Conservation (phyloP, 2,329 filamentous ascomycete species). For the Mycosphaerelloides madeirae region DNA sequence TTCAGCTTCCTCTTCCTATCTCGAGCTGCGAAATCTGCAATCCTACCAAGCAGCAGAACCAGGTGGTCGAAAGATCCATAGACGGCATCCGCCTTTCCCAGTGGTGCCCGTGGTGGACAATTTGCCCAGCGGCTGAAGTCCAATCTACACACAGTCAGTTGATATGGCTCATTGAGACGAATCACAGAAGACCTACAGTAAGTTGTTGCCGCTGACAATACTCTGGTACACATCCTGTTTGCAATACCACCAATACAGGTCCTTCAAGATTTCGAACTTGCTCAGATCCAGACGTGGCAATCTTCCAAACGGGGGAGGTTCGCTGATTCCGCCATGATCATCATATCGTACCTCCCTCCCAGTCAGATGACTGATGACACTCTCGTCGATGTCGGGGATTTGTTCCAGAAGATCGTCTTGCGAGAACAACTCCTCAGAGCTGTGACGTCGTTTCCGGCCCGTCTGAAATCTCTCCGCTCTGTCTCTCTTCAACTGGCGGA, state of each 20-base stretch:
- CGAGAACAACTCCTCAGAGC: constrained; percentile 13
- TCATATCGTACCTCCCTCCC: constrained; percentile 57
- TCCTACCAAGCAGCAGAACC: constrained; percentile 71
- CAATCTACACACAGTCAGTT: constrained; percentile 53
- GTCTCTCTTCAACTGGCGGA: constrained; percentile 60
- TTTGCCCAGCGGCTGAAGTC: constrained; percentile 78
- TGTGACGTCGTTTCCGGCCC: constrained; percentile 9
- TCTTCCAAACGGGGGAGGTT: constrained; percentile 25
- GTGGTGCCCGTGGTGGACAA: constrained; percentile 76
- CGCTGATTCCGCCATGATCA: constrained; percentile 50
- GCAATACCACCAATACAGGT: constrained; percentile 92
- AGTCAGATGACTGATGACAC: constrained; percentile 54
- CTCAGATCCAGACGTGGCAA: constrained; percentile 58
- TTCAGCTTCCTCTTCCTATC: constrained; percentile 76
- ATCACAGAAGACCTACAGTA: constrained; percentile 62
- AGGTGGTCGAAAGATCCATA: constrained; percentile 89
- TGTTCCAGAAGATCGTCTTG: constrained; percentile 31
- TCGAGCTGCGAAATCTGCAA: constrained; percentile 71
- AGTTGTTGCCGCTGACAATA: constrained; percentile 74
- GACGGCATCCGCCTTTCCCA: constrained; percentile 71
- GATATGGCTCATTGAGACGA: neutral
- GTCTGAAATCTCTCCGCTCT: constrained; percentile 36
- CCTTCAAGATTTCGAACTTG: constrained; percentile 73
- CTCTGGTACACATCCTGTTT: constrained; percentile 94
- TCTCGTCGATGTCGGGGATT: constrained; percentile 49